Percentiles rank a stretch among this genome's conserved stretches.
Conservation (phyloP, 2,329 filamentous ascomycete species). For the Alternaria sp. region DNA sequence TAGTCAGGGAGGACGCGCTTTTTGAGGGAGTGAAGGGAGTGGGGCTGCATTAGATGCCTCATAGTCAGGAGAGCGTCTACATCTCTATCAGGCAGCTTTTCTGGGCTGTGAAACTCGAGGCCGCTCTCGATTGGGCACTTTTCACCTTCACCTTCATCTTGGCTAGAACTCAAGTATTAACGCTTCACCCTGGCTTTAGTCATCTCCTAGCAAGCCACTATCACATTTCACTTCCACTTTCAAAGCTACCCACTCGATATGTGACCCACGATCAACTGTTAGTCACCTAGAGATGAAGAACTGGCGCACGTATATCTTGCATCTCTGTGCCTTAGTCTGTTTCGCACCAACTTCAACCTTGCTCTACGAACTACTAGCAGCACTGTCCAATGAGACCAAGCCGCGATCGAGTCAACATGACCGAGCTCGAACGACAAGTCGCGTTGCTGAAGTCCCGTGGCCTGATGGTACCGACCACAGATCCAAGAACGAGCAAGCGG, state of each 20-base stretch:
- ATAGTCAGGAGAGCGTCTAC: not conserved
- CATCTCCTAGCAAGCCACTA: not conserved
- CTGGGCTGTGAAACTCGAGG: not conserved
- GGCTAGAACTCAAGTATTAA: too few species aligned
- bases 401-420: not conserved
- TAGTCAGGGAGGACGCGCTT: slow-evolving; percentile 33
- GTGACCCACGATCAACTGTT: not conserved
- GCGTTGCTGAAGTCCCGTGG: not conserved
- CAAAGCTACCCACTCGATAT: not conserved
- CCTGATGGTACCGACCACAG: not conserved
- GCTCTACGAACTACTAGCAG: not conserved
- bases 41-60: slow-evolving; percentile 17
- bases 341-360: not conserved
- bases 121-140: not conserved
- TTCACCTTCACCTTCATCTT: not conserved
- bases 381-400: not conserved
- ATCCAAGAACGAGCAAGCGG: not conserved
- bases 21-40: slow-evolving; percentile 30
- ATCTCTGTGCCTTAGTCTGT: not conserved
- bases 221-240: not conserved
- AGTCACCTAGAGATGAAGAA: not conserved
- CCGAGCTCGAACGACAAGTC: not conserved
- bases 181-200: not conserved
- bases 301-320: not conserved
- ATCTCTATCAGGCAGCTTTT: not conserved